phyloP scores from a whole-genome alignment of 768 basidiomycete genomes.

The Rhizopogon vinicolor region DNA sequence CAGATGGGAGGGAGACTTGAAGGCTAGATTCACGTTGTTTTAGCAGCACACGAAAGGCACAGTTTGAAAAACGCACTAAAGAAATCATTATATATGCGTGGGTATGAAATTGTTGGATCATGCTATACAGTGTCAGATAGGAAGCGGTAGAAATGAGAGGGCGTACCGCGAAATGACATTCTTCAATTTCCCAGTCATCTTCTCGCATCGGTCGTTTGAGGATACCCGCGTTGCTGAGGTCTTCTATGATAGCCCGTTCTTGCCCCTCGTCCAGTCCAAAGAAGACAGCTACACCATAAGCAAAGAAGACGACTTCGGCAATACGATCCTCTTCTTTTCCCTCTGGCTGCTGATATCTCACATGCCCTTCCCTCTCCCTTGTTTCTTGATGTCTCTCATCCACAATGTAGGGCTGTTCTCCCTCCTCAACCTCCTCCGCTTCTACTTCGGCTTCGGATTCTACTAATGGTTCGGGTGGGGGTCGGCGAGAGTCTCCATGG shows the following conservation, averaged over 20 bases:
- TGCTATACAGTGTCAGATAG: constrained; percentile 47
- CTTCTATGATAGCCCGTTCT: constrained; percentile 81
- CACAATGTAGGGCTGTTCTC: background rate
- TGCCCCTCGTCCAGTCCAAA: constrained; percentile 80
- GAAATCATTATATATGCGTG: constrained; percentile 94
- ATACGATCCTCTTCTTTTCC: constrained; percentile 41
- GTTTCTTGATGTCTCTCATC: constrained; percentile 11
- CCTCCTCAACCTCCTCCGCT: constrained; percentile 9
- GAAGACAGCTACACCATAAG: constrained; percentile 90
- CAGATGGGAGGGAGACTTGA: constrained; percentile 87
- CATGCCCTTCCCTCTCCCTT: constrained; percentile 6
- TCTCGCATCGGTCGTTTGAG: constrained; percentile 58
- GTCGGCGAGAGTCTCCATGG: constrained; percentile 31
- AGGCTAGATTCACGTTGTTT: constrained; percentile 44
- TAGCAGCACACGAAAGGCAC: background rate
- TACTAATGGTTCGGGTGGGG: background rate
- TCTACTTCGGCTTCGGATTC: constrained; percentile 11
- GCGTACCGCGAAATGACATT: constrained; percentile 83
- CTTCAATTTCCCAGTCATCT: constrained; percentile 87
- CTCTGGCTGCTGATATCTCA: constrained; percentile 6
- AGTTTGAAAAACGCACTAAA: constrained; percentile 62
- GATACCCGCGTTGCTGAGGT: constrained; percentile 67
- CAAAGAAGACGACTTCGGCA: constrained; percentile 76
- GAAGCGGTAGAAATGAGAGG: background rate
- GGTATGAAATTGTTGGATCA: constrained; percentile 78